These are phyloP conservation scores for Zelonia costaricensis DNA, from an alignment of 208 protist species.

Conservation along the genomic window DNA sequence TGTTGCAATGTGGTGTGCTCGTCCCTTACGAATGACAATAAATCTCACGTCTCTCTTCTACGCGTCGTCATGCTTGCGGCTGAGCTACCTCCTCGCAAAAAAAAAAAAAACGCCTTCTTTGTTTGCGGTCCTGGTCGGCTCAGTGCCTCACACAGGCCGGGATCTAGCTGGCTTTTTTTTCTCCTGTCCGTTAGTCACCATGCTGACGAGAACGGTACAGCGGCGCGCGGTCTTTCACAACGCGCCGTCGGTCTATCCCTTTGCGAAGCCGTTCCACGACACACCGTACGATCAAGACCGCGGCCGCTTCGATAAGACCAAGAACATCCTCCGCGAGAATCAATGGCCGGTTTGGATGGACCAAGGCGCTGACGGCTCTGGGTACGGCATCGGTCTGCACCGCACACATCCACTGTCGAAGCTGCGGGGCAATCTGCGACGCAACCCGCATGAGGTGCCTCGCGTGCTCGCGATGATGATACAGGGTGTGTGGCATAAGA, in stretches of 20 bases:
- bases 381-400: slow-evolving; percentile 86
- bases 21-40: no score
- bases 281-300: slow-evolving; percentile 87
- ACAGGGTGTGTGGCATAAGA: slow-evolving; percentile 92
- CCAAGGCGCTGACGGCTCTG: slow-evolving; percentile 81
- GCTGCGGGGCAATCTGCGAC: slow-evolving; percentile 74
- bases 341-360: slow-evolving; percentile 90
- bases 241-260: slow-evolving; percentile 83
- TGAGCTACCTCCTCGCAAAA: background rate
- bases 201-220: slow-evolving; percentile 19
- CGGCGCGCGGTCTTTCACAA: slow-evolving; percentile 79
- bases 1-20: no score
- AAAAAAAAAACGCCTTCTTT: slow-evolving; percentile 6
- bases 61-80: background rate
- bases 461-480: slow-evolving; percentile 90
- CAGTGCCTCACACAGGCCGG: no score
- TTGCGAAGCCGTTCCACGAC: slow-evolving; percentile 87
- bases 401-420: slow-evolving; percentile 81
- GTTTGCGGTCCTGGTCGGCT: background rate
- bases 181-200: slow-evolving; percentile 1
- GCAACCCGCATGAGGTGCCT: slow-evolving; percentile 58
- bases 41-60: no score
- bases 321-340: slow-evolving; percentile 32
- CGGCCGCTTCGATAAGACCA: slow-evolving; percentile 52
- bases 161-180: slow-evolving; percentile 7